Percentiles rank a stretch among this genome's conserved stretches.
phyloP scores from a whole-genome alignment of 495 filamentous ascomycete genomes.

The Penicillium daleae region DNA sequence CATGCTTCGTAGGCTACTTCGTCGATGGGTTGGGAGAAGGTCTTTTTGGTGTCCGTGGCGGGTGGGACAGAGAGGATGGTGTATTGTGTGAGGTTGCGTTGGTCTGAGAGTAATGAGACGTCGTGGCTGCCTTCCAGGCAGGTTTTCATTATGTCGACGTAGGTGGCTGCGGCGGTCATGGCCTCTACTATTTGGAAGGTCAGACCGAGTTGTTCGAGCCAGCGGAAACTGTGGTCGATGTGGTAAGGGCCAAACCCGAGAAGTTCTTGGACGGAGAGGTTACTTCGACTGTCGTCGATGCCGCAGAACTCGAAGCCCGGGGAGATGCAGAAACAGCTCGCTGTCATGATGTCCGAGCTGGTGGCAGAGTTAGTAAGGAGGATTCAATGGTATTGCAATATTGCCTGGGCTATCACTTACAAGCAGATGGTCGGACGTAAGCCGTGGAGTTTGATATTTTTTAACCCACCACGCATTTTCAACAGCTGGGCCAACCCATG shows the following conservation, averaged over 20 bases:
- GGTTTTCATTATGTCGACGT: constrained; percentile 33
- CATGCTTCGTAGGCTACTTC: constrained; percentile 42
- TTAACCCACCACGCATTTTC: constrained; percentile 41
- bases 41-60: constrained; percentile 21
- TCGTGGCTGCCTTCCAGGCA: constrained; percentile 23
- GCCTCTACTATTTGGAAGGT: constrained; percentile 37
- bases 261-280: constrained; percentile 31
- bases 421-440: constrained; percentile 40
- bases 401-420: constrained; percentile 29
- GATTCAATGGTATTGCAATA: too few species aligned
- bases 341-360: constrained; percentile 45
- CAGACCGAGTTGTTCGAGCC: constrained; percentile 35
- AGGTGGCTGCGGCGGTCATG: constrained; percentile 35
- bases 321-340: constrained; percentile 29
- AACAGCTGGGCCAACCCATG: constrained; percentile 42
- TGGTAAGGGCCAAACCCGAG: constrained; percentile 30
- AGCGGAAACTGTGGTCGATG: constrained; percentile 33
- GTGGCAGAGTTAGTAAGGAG: constrained; percentile 10
- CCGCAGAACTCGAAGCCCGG: constrained; percentile 45
- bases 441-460: constrained; percentile 36
- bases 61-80: constrained; percentile 36
- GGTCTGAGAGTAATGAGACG: constrained; percentile 37
- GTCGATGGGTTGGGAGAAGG: constrained; percentile 22
- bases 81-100: constrained; percentile 43
- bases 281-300: constrained; percentile 25